Percentiles rank a stretch among this genome's conserved stretches.
These are phyloP conservation scores for Yarrowia sp. DNA, from an alignment of 805 yeast species.

Conservation along the genomic window DNA sequence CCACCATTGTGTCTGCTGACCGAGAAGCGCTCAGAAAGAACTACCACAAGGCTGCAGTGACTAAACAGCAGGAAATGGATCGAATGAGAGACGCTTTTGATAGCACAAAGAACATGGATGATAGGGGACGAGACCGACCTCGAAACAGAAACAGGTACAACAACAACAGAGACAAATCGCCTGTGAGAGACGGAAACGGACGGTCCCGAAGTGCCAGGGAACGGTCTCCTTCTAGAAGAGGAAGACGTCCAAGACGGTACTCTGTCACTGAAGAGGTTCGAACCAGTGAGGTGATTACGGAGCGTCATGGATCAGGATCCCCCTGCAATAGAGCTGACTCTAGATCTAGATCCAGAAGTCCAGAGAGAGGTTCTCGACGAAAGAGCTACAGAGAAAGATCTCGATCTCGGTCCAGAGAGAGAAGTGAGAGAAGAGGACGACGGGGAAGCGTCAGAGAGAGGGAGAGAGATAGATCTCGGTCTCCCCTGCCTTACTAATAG, in stretches of 20 bases:
- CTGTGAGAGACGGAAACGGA: slow-evolving; percentile 10
- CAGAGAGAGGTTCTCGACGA: slow-evolving; percentile 1
- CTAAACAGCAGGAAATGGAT: slow-evolving; percentile 23
- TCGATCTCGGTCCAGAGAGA: neutral
- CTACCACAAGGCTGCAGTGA: slow-evolving; percentile 22
- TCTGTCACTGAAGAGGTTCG: slow-evolving; percentile 14
- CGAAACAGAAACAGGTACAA: slow-evolving; percentile 8
- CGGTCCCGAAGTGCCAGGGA: slow-evolving; percentile 29
- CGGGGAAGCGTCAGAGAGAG: slow-evolving; percentile 3
- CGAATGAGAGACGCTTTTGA: slow-evolving; percentile 36
- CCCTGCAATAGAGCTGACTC: slow-evolving; percentile 9
- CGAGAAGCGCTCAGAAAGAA: slow-evolving; percentile 14
- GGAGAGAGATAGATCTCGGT: slow-evolving; percentile 9
- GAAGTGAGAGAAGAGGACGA: slow-evolving; percentile 10
- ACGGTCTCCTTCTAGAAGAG: slow-evolving; percentile 28
- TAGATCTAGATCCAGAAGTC: slow-evolving; percentile 31
- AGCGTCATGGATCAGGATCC: slow-evolving; percentile 2
- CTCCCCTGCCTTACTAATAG: slow-evolving; percentile 19
- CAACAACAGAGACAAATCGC: slow-evolving; percentile 23
- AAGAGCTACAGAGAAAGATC: slow-evolving; percentile 26
- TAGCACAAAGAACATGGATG: slow-evolving; percentile 5
- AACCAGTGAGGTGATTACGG: neutral
- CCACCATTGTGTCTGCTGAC: slow-evolving; percentile 23
- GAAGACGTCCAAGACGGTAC: slow-evolving; percentile 23
- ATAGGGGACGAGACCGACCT: slow-evolving; percentile 17